Conservation (phyloP, 1,139 yeast genomes). For the Yamadazyma siamensis region DNA sequence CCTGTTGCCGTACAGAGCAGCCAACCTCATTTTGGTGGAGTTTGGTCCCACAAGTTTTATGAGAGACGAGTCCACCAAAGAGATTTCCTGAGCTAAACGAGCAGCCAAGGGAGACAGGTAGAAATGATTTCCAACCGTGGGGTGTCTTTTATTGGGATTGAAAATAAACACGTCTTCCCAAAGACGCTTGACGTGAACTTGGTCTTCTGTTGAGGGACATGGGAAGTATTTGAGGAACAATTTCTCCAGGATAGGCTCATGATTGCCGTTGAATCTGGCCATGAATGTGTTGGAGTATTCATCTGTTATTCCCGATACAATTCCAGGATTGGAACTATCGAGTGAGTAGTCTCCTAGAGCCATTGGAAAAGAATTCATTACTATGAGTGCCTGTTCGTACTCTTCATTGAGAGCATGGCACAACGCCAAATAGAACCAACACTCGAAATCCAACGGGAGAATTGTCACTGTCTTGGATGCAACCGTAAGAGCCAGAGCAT, state of each 20-base stretch:
- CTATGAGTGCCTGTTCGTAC: constrained; percentile 27
- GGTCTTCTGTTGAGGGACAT: constrained; percentile 16
- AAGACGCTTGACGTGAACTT: constrained; percentile 27
- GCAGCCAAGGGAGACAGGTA: constrained; percentile 36
- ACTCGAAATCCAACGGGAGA: constrained; percentile 41
- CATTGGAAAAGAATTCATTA: constrained; percentile 35
- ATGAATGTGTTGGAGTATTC: constrained; percentile 25
- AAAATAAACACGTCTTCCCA: constrained; percentile 33
- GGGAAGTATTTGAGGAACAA: constrained; percentile 34
- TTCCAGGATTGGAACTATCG: constrained; percentile 15
- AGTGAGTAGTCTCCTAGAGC: no score
- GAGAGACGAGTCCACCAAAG: constrained; percentile 34
- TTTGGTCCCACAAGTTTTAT: constrained; percentile 28
- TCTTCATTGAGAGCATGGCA: constrained; percentile 32
- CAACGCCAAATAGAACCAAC: constrained; percentile 37
- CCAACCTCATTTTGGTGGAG: constrained; percentile 23
- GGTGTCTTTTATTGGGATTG: constrained; percentile 33
- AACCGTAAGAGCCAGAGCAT: constrained; percentile 25
- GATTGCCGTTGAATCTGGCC: constrained; percentile 17
- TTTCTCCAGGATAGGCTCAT: constrained; percentile 31
- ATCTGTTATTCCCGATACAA: constrained; percentile 31
- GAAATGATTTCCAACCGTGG: constrained; percentile 33
- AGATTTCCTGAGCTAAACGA: constrained; percentile 30
- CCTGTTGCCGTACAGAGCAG: constrained; percentile 33
- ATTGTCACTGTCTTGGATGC: constrained; percentile 31